Evolutionary conservation across 2,329 filamentous ascomycete species (phyloP).

Genomic region (Fusarium devonianum): DNA sequence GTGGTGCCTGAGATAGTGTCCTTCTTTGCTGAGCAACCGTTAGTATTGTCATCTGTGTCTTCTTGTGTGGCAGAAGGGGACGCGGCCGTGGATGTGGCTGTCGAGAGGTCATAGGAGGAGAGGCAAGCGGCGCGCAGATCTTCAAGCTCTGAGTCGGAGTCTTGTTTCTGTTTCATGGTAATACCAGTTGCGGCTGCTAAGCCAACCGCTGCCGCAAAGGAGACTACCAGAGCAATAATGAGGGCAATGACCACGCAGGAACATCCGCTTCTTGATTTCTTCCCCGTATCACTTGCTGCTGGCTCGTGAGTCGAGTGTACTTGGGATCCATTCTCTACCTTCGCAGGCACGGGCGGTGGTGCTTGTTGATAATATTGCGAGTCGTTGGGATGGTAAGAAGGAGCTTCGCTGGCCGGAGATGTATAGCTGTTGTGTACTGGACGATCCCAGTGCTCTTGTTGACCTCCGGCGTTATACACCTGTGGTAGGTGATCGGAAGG

Average conservation of each 20-base stretch:
- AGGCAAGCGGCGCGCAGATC: conserved; percentile 13
- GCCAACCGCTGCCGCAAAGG: conserved; percentile 51
- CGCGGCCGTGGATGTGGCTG: not conserved
- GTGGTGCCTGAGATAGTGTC: conserved; percentile 43
- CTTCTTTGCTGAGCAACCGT: conserved; percentile 49
- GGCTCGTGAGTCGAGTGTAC: not conserved
- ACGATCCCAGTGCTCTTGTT: not conserved
- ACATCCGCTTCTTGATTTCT: conserved; percentile 32
- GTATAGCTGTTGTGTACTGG: not conserved
- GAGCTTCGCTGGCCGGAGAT: not conserved
- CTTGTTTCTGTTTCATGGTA: conserved; percentile 49
- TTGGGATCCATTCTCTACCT: not conserved
- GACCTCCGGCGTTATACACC: not conserved
- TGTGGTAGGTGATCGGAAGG: conserved; percentile 1
- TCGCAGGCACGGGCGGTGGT: not conserved
- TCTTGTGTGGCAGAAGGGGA: not conserved
- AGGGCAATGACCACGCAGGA: conserved; percentile 51
- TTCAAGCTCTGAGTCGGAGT: conserved; percentile 45
- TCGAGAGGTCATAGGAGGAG: not conserved
- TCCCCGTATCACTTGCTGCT: not conserved
- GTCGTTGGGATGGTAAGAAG: not conserved
- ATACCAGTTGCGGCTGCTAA: conserved; percentile 55
- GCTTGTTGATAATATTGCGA: not conserved
- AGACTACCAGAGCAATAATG: conserved; percentile 47
- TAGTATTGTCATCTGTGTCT: conserved; percentile 43